Conservation (phyloP, 805 yeast species). For the Ogataea naganishii region DNA sequence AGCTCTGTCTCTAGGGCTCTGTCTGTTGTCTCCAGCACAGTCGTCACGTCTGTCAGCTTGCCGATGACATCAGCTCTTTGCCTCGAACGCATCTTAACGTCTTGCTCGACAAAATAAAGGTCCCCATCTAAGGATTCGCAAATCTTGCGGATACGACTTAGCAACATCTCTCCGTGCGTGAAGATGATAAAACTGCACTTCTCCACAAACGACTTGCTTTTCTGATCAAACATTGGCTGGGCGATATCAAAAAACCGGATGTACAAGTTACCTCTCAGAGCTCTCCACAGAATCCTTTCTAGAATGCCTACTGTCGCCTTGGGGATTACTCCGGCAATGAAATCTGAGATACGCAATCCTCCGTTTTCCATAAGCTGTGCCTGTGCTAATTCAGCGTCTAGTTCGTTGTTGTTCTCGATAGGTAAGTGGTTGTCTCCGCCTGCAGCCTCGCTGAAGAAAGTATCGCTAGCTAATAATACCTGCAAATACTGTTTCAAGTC, state of each 20-base stretch:
- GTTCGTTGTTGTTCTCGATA: constrained; percentile 19
- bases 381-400: no score
- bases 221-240: constrained; percentile 57
- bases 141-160: constrained; percentile 68
- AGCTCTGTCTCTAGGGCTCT: constrained; percentile 56
- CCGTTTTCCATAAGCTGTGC: constrained; percentile 31
- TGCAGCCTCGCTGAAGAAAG: constrained; percentile 28
- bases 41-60: constrained; percentile 43
- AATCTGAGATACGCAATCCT: constrained; percentile 30
- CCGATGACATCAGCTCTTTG: constrained; percentile 35
- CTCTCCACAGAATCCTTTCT: constrained; percentile 85
- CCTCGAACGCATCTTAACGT: constrained; percentile 25
- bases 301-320: constrained; percentile 61
- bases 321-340: constrained; percentile 76
- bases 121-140: constrained; percentile 87
- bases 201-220: constrained; percentile 45
- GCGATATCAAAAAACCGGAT: constrained; percentile 67
- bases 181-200: constrained; percentile 84
- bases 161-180: constrained; percentile 78
- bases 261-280: constrained; percentile 84
- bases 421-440: constrained; percentile 18
- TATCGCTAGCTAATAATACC: constrained; percentile 43
- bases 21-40: constrained; percentile 39
- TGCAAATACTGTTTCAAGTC: constrained; percentile 65
- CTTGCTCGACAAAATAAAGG: constrained; percentile 52